phyloP scores from a whole-genome alignment of 2,329 filamentous ascomycete genomes.

The Sporothrix schenckii region DNA sequence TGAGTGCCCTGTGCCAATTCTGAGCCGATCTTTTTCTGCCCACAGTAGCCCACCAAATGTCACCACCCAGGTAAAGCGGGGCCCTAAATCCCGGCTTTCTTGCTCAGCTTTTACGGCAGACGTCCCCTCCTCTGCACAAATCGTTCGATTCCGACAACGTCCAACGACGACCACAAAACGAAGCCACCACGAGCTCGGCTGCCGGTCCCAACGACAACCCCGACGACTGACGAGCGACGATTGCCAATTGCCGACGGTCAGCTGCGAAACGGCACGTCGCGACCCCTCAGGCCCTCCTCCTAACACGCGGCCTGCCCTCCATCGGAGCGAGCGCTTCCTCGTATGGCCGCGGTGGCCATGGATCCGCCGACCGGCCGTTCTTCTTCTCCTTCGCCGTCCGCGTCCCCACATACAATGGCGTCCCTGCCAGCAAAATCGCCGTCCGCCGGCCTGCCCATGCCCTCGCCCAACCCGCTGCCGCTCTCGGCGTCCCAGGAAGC shows the following conservation, averaged over 20 bases:
- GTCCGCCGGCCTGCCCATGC: conserved; percentile 48
- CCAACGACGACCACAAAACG: not conserved
- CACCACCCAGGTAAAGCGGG: not conserved
- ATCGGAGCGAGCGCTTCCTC: not conserved
- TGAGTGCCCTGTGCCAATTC: not conserved
- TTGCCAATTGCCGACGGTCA: not conserved
- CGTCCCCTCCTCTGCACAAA: conserved; percentile 17
- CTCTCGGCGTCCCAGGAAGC: conserved; percentile 79
- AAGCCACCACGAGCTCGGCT: too few species aligned
- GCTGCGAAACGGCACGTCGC: too few species aligned
- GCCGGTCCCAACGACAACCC: not conserved
- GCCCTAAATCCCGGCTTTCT: conserved; percentile 1
- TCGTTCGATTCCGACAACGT: conserved; percentile 12
- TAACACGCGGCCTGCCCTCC: not conserved
- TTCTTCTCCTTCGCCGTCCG: not conserved
- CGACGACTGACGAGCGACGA: not conserved
- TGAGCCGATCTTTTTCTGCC: too few species aligned
- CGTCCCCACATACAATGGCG: conserved; percentile 30
- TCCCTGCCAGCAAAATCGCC: conserved; percentile 11
- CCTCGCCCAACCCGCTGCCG: conserved; percentile 77
- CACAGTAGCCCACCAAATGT: too few species aligned
- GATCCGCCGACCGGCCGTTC: conserved; percentile 41
- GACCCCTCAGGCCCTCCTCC: not conserved
- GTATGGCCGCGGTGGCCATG: conserved; percentile 49
- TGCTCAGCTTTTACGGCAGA: not conserved